Evolutionary conservation across 169 alveolate species (phyloP).

Genomic region (Neospora caninum): DNA sequence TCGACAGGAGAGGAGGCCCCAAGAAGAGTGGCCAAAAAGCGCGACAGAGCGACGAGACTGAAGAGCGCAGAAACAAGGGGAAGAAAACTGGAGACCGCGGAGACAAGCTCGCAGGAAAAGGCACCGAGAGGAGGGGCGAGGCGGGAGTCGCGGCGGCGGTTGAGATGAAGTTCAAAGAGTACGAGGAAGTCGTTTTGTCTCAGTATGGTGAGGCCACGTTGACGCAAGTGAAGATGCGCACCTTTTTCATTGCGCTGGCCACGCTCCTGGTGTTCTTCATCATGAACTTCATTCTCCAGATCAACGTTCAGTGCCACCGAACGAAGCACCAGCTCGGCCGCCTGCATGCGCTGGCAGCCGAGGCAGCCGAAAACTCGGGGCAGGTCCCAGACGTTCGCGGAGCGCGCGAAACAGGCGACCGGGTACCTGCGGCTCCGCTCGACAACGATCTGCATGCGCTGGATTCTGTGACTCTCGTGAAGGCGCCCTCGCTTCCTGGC

Average conservation of each 20-base stretch:
- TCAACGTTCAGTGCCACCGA: constrained; percentile 6
- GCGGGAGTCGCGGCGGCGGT: neutral
- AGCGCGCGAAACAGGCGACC: too few species aligned
- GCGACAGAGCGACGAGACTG: neutral
- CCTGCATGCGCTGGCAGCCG: neutral
- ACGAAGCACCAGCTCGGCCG: neutral
- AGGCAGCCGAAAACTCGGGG: neutral
- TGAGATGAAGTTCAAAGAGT: neutral
- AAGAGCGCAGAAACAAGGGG: too few species aligned
- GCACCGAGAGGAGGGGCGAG: neutral
- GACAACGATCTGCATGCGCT: too few species aligned
- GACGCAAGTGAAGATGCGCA: neutral
- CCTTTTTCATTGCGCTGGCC: neutral
- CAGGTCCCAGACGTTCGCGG: neutral
- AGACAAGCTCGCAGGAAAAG: neutral
- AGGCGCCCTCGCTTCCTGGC: too few species aligned
- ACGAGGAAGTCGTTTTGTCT: neutral
- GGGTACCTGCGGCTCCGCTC: too few species aligned
- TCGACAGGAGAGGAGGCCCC: neutral
- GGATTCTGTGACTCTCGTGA: too few species aligned
- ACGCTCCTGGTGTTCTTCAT: constrained; percentile 20
- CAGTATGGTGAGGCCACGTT: neutral
- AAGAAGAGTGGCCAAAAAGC: neutral
- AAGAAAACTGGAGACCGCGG: neutral
- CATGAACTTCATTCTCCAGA: constrained; percentile 5